A percentile compares a stretch with the other conserved stretches of the same genome.
These are phyloP conservation scores for Tricholomella constricta DNA, from an alignment of 768 basidiomycete species.

Conservation along the genomic window DNA sequence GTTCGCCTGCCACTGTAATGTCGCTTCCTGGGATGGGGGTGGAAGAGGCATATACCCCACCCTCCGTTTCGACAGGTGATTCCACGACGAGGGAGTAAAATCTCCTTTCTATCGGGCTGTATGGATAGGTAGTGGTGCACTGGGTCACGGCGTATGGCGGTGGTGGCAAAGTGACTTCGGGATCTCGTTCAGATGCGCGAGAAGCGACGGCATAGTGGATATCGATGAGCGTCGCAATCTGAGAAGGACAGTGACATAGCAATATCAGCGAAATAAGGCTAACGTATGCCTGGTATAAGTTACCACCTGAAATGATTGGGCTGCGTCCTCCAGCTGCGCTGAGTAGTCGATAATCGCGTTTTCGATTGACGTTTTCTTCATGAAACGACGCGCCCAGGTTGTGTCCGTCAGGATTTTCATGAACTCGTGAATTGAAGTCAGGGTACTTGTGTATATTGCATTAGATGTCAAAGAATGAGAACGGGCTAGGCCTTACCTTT, in stretches of 20 bases:
- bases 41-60: background rate
- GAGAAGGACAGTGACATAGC: background rate
- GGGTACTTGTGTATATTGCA: conserved; percentile 30
- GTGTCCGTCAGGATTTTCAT: conserved; percentile 39
- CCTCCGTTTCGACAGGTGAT: conserved; percentile 7
- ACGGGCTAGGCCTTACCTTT: conserved; percentile 29
- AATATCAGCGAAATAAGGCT: background rate
- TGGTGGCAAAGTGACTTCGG: background rate
- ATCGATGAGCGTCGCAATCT: conserved; percentile 50
- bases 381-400: conserved; percentile 43
- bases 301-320: conserved; percentile 47
- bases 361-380: conserved; percentile 43
- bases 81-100: background rate
- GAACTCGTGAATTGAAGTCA: conserved; percentile 40
- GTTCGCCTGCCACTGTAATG: background rate
- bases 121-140: background rate
- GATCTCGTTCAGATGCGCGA: conserved; percentile 14
- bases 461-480: background rate
- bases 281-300: background rate
- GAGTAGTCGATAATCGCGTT: conserved; percentile 35
- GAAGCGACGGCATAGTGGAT: conserved; percentile 41
- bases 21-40: background rate
- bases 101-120: background rate
- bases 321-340: conserved; percentile 42
- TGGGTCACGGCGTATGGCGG: conserved; percentile 8